A percentile compares a stretch with the other conserved stretches of the same genome.
Conservation (phyloP, 2,329 filamentous ascomycete species). For the Gnomoniopsis sp. region DNA sequence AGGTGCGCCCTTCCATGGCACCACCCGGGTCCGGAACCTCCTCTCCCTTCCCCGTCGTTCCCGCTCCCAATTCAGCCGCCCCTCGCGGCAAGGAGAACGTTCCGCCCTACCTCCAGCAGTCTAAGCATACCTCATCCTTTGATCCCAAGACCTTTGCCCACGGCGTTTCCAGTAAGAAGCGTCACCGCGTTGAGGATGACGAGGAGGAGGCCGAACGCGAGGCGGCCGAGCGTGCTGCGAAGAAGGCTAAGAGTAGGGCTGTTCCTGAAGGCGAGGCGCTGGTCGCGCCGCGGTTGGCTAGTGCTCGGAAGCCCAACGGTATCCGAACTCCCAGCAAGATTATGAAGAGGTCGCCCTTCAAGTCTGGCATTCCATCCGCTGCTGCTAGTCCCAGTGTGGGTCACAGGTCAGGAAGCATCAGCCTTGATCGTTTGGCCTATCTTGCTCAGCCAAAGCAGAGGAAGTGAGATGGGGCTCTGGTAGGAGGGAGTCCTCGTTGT, state of each 20-base stretch:
- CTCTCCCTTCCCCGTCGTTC: conserved; percentile 40
- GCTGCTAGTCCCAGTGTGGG: conserved; percentile 4
- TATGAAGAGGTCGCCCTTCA: conserved; percentile 11
- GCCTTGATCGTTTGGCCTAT: conserved; percentile 11
- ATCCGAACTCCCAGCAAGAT: conserved; percentile 11
- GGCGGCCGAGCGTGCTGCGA: conserved; percentile 47
- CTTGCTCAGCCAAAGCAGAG: conserved; percentile 17
- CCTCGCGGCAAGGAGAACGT: conserved; percentile 54
- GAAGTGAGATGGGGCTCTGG: not conserved
- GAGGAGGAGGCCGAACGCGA: conserved; percentile 52
- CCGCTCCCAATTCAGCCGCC: conserved; percentile 28
- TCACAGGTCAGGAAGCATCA: conserved; percentile 8
- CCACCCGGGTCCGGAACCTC: conserved; percentile 56
- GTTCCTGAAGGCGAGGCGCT: conserved; percentile 51
- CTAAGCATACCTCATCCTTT: conserved; percentile 24
- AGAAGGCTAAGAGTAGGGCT: conserved; percentile 54
- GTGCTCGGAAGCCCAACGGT: conserved; percentile 1
- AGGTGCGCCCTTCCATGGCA: conserved; percentile 52
- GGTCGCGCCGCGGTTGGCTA: conserved; percentile 43
- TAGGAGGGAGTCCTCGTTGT: too few relatives aligned
- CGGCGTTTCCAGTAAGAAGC: conserved; percentile 65
- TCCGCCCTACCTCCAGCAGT: conserved; percentile 27
- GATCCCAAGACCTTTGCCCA: conserved; percentile 47
- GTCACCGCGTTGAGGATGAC: conserved; percentile 54
- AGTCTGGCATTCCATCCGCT: conserved; percentile 8